Base-by-base conservation (phyloP, 805 yeast species). In the Metahyphopichia silvanorum region DNA sequence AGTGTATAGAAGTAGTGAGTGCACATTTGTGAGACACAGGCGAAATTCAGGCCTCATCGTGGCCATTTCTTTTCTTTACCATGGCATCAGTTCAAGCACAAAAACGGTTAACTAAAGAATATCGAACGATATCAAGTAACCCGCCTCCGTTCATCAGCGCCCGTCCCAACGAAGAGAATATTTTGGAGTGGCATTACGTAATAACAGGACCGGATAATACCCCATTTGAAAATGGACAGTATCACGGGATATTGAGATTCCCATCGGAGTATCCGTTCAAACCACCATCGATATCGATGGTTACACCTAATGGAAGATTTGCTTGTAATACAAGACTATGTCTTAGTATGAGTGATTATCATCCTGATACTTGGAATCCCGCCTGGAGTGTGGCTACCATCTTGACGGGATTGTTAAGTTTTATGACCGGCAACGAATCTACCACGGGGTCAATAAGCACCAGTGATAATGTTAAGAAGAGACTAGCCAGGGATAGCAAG, bases 361-460 rank as follows among this genome's bases (percentile, higher is more conserved):
- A 89, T 48, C 96, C 96, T 3, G 93, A 88, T 55, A 66, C 83
- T 1, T 89, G 98, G 98, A 88, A 89, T 56, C 97, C 98, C 1
- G 87, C 95, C 5, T 89, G 97, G 97, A 79, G 88, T 27, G 96
- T 89, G 16, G 69, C 86, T 21, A 88, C 97, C 0, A 89, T 89
- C 14, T 68, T 89, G 46, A 85, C 80, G 8, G 98, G 97, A 0
- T 64, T 89, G 22, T 65, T 89, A 43, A 86, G 95, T 53, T 89
- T 89, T 51, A 89, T 89, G 98, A 86, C 95, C 1, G 82, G 93
- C 7, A 76, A 76, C 38, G 97, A 89, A 45, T 63, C 74, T 16
- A 86, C 96, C 2, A 82, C 96, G 0, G 97, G 97, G 0, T 79
- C 91, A 6, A 77, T 88, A 9, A 64, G 59, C 6, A 77, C 95